These are phyloP conservation scores for Amphichorda felina DNA, from an alignment of 2,329 filamentous ascomycete genomes.

Conservation along the genomic window DNA sequence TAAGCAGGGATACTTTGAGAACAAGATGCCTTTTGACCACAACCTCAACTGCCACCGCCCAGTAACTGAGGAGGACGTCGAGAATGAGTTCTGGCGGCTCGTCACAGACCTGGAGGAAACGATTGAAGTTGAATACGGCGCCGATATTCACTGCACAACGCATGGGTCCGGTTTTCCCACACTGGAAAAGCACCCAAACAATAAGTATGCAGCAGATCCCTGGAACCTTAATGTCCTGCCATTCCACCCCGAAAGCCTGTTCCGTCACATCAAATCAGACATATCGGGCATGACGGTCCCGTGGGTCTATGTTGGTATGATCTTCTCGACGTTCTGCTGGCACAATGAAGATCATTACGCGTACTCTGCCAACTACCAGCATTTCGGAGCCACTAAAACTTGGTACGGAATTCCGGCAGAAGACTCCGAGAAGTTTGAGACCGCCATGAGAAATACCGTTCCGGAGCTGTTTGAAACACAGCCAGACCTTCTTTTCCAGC, in stretches of 20 bases:
- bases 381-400: conserved; percentile 95
- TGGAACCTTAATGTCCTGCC: conserved; percentile 96
- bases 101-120: conserved; percentile 91
- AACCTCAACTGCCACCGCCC: conserved; percentile 68
- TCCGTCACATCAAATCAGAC: conserved; percentile 94
- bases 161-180: conserved; percentile 96
- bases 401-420: conserved; percentile 97
- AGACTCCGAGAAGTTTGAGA: conserved; percentile 89
- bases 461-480: conserved; percentile 96
- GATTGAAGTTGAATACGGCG: conserved; percentile 95
- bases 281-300: conserved; percentile 99
- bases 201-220: conserved; percentile 77
- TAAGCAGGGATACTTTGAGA: conserved; percentile 86
- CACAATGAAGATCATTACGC: conserved; percentile 98
- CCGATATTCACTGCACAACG: conserved; percentile 95
- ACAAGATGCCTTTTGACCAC: conserved; percentile 80
- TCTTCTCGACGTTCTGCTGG: conserved; percentile 99
- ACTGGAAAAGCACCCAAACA: conserved; percentile 77
- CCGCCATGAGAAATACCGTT: conserved; percentile 88
- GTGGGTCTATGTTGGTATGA: conserved; percentile 99
- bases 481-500: conserved; percentile 88
- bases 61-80: conserved; percentile 89
- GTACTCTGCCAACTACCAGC: conserved; percentile 96
- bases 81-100: conserved; percentile 91
- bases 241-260: conserved; percentile 81